Evolutionary conservation across 106 monocot species (phyloP), one percentile per base, ranked within the genome.

Genomic region (Gastrodia elata): DNA sequence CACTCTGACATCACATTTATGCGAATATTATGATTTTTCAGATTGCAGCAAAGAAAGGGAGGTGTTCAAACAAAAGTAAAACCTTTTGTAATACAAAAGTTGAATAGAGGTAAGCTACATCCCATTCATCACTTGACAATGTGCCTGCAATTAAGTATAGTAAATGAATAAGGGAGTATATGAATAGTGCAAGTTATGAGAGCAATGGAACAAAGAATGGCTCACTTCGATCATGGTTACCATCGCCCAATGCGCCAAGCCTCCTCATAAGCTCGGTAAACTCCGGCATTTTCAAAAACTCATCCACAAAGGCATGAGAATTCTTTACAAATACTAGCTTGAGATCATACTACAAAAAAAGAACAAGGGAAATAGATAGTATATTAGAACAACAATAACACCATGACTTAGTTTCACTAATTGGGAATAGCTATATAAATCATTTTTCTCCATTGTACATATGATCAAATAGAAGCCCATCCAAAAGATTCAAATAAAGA

Each of bases 161-260:
- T n/a, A 46, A 44, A 38, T 15, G 20, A 30, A 68, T 15, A 26
- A 33, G 32, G 30, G 61, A n/a, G 34, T 65, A 2, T 25, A 27
- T 27, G 9, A 40, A 20, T 39, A 28, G 32, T 36, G 35, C 25
- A 40, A 39, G 49, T 46, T 65, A 46, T 20, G 41, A 35, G 22
- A 48, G 26, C 65, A 1, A 38, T 52, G 46, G 11, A 18, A n/a
- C n/a, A n/a, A n/a, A 74, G 22, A 35, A 83, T 67, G 37, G 67
- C 83, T 73, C 58, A 97, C 97, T 90, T 61, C 79, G 81, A 78
- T 97, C 97, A 32, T 86, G 89, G 76, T 74, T 90, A 27, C 92
- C 92, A 84, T 93, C 97, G 61, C 97, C 97, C 8, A 97, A 49
- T 18, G 97, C 93, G 76, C 97, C 97, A 42, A 92, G 93, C 73